These are phyloP conservation scores for Bipolaris sorokiniana DNA, from an alignment of 2,329 filamentous ascomycete species.

Conservation along the genomic window DNA sequence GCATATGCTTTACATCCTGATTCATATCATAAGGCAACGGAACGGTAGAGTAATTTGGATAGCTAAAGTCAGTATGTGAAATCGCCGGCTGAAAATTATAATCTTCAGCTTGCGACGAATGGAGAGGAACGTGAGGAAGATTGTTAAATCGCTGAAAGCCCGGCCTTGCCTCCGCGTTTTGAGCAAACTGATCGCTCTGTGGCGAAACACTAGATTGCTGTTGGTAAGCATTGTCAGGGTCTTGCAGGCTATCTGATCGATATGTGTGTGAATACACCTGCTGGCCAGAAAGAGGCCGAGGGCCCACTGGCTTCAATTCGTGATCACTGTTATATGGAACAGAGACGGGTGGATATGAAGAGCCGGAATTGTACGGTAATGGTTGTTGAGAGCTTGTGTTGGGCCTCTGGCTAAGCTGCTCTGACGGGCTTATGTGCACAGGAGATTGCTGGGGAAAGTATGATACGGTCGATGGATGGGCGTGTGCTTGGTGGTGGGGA, in stretches of 20 bases:
- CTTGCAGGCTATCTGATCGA: conserved; percentile 23
- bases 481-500: conserved; percentile 37
- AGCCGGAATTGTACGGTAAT: conserved; percentile 32
- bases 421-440: conserved; percentile 31
- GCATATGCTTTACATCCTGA: conserved; percentile 48
- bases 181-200: conserved; percentile 32
- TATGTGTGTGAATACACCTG: conserved; percentile 35
- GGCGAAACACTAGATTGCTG: conserved; percentile 31
- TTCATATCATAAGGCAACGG: conserved; percentile 47
- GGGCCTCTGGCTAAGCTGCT: conserved; percentile 31
- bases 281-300: conserved; percentile 31
- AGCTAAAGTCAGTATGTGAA: conserved; percentile 35
- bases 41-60: conserved; percentile 39
- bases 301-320: conserved; percentile 27
- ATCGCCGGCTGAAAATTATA: conserved; percentile 31
- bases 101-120: conserved; percentile 28
- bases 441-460: conserved; percentile 44
- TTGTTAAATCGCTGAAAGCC: conserved; percentile 31
- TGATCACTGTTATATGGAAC: conserved; percentile 32
- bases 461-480: conserved; percentile 37
- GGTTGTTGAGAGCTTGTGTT: conserved; percentile 25
- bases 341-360: conserved; percentile 34
- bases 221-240: conserved; percentile 33
- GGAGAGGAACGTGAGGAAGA: conserved; percentile 29
- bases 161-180: conserved; percentile 30